Evolutionary conservation across 768 basidiomycete species (phyloP), one percentile per base, ranked within the genome.

Genomic region (Trametes cinnabarina): DNA sequence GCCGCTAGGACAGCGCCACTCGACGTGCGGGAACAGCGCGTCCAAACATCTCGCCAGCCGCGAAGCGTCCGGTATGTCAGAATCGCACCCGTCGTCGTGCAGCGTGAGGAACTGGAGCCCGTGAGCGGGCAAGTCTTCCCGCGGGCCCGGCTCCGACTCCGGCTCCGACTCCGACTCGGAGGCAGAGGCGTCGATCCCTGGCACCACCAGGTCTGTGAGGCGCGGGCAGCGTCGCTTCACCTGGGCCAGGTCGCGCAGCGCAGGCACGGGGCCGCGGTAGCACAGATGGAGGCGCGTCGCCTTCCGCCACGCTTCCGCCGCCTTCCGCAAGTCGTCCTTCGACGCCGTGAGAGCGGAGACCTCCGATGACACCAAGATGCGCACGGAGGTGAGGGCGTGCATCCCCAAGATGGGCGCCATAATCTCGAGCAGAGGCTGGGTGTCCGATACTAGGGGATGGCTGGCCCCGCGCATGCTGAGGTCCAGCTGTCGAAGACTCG

Each of bases 291-390:
- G 53, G 19, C 48, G 34, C 3, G 59, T 51, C 8, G 49, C 49
- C 2, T 55, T 46, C 15, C 53, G 59, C 59, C 59, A 60, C 28
- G 59, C 48, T 9, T 51, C 43, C 7, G 47, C 39, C 53, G 55
- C 46, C 35, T 26, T 30, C 48, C 43, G 23, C 20, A 60, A 37
- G 43, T 60, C 59, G 32, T 55, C 40, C 17, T 43, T n/a, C 19
- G 58, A 60, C 15, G 58, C 22, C 12, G 47, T 22, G 26, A 55
- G 22, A 23, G 48, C 40, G n/a, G 30, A 46, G 12, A 55, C 43
- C 3, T 47, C 53, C 1, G 35, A 53, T 4, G 43, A 34, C 42
- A 55, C 40, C 8, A 48, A 11, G 43, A 60, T 23, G 15, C 22
- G 28, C 6, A 60, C 43, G 20, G 55, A 53, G 4, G 8, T 15